A percentile compares a stretch with the other conserved stretches of the same genome.
Evolutionary conservation across 2,329 filamentous ascomycete species (phyloP).

Genomic region (Coleophoma crateriformis): DNA sequence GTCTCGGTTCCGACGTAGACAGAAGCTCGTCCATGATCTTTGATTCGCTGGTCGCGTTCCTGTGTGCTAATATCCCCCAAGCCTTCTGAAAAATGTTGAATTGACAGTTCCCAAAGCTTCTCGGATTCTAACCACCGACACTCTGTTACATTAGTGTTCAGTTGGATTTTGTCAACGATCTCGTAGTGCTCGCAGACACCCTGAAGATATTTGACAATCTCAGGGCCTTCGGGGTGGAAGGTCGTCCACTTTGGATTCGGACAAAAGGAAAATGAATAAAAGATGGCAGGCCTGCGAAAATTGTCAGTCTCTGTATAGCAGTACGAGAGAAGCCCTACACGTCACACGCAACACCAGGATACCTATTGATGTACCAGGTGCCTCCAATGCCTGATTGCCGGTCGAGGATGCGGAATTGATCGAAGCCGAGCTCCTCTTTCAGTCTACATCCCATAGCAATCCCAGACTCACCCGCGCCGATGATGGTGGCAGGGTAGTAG

Average conservation of each 20-base stretch:
- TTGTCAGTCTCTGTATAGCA: constrained; percentile 4
- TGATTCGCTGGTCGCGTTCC: constrained; percentile 37
- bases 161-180: constrained; percentile 50
- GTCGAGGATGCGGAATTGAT: constrained; percentile 55
- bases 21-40: constrained; percentile 36
- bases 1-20: constrained; percentile 45
- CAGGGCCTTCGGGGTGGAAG: constrained; percentile 39
- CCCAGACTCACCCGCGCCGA: constrained; percentile 53
- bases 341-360: constrained; percentile 48
- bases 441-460: constrained; percentile 53
- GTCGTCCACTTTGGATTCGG: constrained; percentile 45
- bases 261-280: constrained; percentile 52
- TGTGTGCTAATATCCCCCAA: constrained; percentile 45
- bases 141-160: constrained; percentile 49
- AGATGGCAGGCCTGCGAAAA: constrained; percentile 40
- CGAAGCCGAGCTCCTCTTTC: constrained; percentile 45
- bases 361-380: constrained; percentile 53
- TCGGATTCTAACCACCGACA: constrained; percentile 46
- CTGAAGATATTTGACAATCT: constrained; percentile 46
- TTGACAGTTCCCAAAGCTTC: constrained; percentile 47
- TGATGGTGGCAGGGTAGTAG: constrained; percentile 39
- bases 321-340: constrained; percentile 28
- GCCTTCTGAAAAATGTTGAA: constrained; percentile 44
- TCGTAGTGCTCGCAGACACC: constrained; percentile 45
- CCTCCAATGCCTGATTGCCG: constrained; percentile 50